phyloP scores from a whole-genome alignment of 805 yeast species.

The Hanseniaspora mollemarum region DNA sequence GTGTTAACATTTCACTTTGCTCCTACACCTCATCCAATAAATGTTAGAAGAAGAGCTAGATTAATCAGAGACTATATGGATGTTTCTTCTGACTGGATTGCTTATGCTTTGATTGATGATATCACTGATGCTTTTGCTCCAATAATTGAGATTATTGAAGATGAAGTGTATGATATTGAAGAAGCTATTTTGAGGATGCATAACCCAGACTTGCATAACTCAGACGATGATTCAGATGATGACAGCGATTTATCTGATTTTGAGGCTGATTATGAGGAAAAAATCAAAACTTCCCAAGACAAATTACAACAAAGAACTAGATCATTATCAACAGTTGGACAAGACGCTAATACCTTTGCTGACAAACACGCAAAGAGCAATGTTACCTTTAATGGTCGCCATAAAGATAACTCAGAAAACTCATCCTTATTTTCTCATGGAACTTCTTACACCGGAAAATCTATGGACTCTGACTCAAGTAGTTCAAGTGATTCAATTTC shows the following conservation, averaged over 20 bases:
- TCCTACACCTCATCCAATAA: constrained; percentile 91
- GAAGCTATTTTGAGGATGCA: constrained; percentile 84
- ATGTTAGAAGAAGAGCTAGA: constrained; percentile 87
- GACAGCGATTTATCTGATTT: constrained; percentile 17
- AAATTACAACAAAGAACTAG: constrained; percentile 20
- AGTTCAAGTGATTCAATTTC: constrained; percentile 24
- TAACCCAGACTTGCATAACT: constrained; percentile 39
- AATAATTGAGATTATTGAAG: constrained; percentile 85
- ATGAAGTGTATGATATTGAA: constrained; percentile 88
- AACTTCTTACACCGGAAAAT: constrained; percentile 19
- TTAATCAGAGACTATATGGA: constrained; percentile 75
- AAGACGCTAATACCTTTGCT: neutral
- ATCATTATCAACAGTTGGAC: constrained; percentile 9
- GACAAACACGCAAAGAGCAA: neutral
- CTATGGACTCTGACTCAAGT: constrained; percentile 18
- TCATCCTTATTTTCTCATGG: constrained; percentile 19
- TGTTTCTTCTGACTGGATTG: constrained; percentile 92
- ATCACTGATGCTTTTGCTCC: constrained; percentile 97
- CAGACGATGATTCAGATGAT: constrained; percentile 27
- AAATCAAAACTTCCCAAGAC: constrained; percentile 16
- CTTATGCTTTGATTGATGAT: constrained; percentile 92
- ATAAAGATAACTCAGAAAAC: constrained; percentile 13
- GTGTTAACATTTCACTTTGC: constrained; percentile 88
- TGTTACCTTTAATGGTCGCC: constrained; percentile 2
- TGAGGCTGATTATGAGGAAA: constrained; percentile 13